Base-by-base conservation (phyloP, 257 asterid genomes). In the Primulina eburnea region DNA sequence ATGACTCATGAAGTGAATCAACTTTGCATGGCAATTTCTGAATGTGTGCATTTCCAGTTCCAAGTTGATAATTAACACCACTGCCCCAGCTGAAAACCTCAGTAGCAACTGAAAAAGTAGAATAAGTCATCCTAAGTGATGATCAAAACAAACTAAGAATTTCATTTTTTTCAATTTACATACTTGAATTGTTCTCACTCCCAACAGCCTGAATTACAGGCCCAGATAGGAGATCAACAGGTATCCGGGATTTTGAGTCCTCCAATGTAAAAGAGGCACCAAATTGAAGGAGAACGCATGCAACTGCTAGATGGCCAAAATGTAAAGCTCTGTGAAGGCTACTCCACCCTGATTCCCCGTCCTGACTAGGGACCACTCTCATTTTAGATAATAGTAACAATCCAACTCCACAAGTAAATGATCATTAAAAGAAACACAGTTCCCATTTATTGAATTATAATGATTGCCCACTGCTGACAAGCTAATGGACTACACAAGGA, bases 21-120 rank as follows among this genome's bases (percentile, higher is more conserved):
- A 94, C 89, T 87, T 94, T 94, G 87, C 98, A 88, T 18, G 99
- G 99, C 76, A 94, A 79, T 67, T 92, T 94, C 81, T 94, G 99
- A 68, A 94, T 84, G 80, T 94, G 98, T 4, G 90, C 95, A 73
- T 94, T 94, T 75, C 99, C 99, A 67, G 99, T 94, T 75, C 99
- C 99, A 71, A 94, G 90, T 75, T 94, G 99, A 83, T 89, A 94
- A 79, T 94, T 94, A 76, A 88, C 98, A 83, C 99, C 99, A 79
- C 98, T 94, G 20, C 99, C 99, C 99, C 99, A 94, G 77, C 99
- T 94, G 73, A 83, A 91, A 69, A 94, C 94, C 87, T 94, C 99
- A 0, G 97, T 91, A 34, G 89, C 83, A 37, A 84, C 97, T 86
- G 83, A 71, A 82, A 67, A 71, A 28, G 69, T 26, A 53, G 61